Conservation (phyloP, 73 alveolate genomes). For the Halteria grandinella region DNA sequence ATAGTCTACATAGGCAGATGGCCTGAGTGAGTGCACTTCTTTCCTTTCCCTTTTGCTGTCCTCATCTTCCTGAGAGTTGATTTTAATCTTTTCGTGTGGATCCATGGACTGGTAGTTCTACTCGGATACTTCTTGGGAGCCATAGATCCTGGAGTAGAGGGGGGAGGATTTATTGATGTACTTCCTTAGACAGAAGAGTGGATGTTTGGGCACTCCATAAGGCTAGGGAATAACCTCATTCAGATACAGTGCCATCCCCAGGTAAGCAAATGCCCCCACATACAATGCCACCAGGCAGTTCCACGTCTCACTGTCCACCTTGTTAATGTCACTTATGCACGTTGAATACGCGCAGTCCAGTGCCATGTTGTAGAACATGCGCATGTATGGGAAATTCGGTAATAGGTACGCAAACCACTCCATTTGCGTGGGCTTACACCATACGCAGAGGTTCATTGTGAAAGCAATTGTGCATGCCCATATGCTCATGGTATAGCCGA, state of each 20-base stretch:
- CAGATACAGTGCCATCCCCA: conserved; percentile 82
- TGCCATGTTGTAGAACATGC: conserved; percentile 84
- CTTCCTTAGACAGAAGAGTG: background rate
- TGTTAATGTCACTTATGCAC: conserved; percentile 66
- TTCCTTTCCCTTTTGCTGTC: conserved; percentile 75
- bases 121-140: background rate
- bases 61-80: conserved; percentile 63
- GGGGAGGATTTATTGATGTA: too few relatives aligned
- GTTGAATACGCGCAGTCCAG: conserved; percentile 82
- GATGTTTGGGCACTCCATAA: conserved; percentile 84
- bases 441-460: conserved; percentile 81
- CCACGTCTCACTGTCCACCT: conserved; percentile 73
- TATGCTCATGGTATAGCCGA: conserved; percentile 84
- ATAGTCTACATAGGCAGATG: conserved; percentile 5
- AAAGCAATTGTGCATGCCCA: conserved; percentile 77
- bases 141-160: background rate
- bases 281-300: conserved; percentile 75
- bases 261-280: conserved; percentile 72
- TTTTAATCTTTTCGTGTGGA: background rate
- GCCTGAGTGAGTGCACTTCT: conserved; percentile 34
- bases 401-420: conserved; percentile 77
- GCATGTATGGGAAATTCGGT: conserved; percentile 74
- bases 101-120: background rate
- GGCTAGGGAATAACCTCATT: conserved; percentile 90
- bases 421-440: conserved; percentile 81